Percentiles rank a stretch among this genome's conserved stretches.
These are phyloP conservation scores for Aspergillus heteromorphus DNA, from an alignment of 495 filamentous ascomycete genomes.

Conservation along the genomic window DNA sequence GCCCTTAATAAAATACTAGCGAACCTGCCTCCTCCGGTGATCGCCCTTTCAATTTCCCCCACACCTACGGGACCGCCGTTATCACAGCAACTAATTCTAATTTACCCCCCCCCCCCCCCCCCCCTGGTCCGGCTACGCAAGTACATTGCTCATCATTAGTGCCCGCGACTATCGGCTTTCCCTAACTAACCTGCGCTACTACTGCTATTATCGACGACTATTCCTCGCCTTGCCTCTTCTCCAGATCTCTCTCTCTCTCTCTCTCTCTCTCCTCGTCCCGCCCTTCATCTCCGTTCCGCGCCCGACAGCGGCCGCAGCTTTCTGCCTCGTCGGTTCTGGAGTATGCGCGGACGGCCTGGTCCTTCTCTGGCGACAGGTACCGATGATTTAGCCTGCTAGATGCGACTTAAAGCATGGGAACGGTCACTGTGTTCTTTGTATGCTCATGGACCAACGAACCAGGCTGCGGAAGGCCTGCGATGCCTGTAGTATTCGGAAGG, in stretches of 20 bases:
- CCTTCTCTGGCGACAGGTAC: slow-evolving; percentile 2
- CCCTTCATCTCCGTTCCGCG: neutral
- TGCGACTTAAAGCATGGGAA: slow-evolving; percentile 22
- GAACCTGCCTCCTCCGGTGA: neutral
- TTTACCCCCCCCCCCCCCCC: neutral
- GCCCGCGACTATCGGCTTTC: neutral
- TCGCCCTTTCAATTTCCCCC: neutral
- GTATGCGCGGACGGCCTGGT: slow-evolving; percentile 5
- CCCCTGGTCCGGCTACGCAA: neutral
- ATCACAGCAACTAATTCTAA: neutral
- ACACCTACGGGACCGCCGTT: neutral
- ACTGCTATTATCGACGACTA: too few relatives aligned
- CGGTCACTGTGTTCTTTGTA: slow-evolving; percentile 13
- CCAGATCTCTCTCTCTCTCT: slow-evolving; percentile 3
- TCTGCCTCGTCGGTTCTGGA: neutral
- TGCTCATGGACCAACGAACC: slow-evolving; percentile 38
- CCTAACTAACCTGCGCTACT: neutral
- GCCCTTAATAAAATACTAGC: neutral
- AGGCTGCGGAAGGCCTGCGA: slow-evolving; percentile 77
- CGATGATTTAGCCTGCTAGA: slow-evolving; percentile 5
- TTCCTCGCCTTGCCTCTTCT: neutral
- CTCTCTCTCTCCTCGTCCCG: neutral
- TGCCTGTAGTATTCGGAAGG: slow-evolving; percentile 78
- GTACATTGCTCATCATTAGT: neutral
- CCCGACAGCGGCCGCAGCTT: slow-evolving; percentile 1